Evolutionary conservation across 2,329 filamentous ascomycete genomes (phyloP).

Genomic region (Fusarium beomiforme): DNA sequence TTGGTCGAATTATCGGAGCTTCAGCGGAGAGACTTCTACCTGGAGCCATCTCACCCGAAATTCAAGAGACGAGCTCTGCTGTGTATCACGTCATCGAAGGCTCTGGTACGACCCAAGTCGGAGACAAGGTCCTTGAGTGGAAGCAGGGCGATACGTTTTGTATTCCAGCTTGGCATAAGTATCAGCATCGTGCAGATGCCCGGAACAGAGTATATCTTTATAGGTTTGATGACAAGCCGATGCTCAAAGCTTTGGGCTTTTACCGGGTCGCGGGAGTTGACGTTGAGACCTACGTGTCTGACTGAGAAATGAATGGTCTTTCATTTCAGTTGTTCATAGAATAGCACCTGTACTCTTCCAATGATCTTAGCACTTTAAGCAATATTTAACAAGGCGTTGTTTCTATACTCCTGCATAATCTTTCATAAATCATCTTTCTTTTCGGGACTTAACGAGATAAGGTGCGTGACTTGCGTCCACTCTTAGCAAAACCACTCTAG

Average conservation of each 20-base stretch:
- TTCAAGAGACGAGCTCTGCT: slow-evolving; percentile 61
- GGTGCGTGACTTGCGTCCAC: too few relatives aligned
- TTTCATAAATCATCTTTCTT: too few relatives aligned
- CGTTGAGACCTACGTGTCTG: slow-evolving; percentile 24
- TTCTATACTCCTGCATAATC: too few relatives aligned
- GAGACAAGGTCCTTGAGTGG: slow-evolving; percentile 51
- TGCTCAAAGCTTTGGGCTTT: slow-evolving; percentile 62
- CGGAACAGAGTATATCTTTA: slow-evolving; percentile 58
- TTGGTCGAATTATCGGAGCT: slow-evolving; percentile 56
- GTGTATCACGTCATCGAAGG: slow-evolving; percentile 65
- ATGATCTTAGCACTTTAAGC: too few relatives aligned
- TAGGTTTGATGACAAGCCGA: slow-evolving; percentile 64
- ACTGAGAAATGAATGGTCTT: neutral
- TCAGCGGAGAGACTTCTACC: slow-evolving; percentile 56
- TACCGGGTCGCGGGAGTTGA: slow-evolving; percentile 42
- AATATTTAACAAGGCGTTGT: too few relatives aligned
- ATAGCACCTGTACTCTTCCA: too few relatives aligned
- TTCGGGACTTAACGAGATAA: too few relatives aligned
- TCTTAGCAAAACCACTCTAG: too few relatives aligned
- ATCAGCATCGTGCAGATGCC: slow-evolving; percentile 56
- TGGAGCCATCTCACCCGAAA: slow-evolving; percentile 47
- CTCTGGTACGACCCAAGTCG: slow-evolving; percentile 53
- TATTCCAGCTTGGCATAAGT: slow-evolving; percentile 61
- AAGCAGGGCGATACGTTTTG: slow-evolving; percentile 64
- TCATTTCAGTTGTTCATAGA: neutral